Base-by-base conservation (phyloP, 345 rosid species). In the Citrus maxima region DNA sequence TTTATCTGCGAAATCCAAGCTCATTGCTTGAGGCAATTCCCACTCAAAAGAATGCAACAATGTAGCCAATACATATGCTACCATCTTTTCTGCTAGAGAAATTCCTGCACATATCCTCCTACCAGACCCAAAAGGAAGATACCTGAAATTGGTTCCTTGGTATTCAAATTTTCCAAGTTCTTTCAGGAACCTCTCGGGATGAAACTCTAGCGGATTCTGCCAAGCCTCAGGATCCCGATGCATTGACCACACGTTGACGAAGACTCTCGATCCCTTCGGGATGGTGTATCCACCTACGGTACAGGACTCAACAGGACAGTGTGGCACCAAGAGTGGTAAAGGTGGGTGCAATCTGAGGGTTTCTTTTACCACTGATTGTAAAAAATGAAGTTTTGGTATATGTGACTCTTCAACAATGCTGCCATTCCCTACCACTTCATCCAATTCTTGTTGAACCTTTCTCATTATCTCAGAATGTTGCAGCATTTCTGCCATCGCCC, bases 51-150 rank as follows among this genome's bases (percentile, higher is more conserved):
- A 65, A 14, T 77, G 70, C 67, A 56, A 56, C 22, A 56, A 3
- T 3, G 28, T 8, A 38, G 72, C 83, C 10, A 83, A 27, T 10
- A 78, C n/a, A 13, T 59, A 56, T 10, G 5, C 28, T 5, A 46
- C 2, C 75, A 70, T 80, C 16, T 24, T 78, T 25, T 84, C 76
- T 0, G 62, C 81, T 25, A 84, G 1, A 34, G 74, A 38, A 59
- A 80, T 46, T 10, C 86, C 80, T 3, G 70, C 56, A 51, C 79
- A 80, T 4, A 78, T 70, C 25, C 81, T 84, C 69, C 84, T 74
- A 27, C 83, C 71, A 2, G 82, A 78, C n/a, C 49, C 49, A 40
- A 40, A 40, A 40, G 49, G 49, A 10, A 40, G 49, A 40, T 40
- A 40, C 49, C 49, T 40, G 13, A 40, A 40, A 10, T 40, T 10